Evolutionary conservation across 2,329 filamentous ascomycete species (phyloP), one percentile per base, ranked within the genome.

Genomic region (Teratosphaeria gauchensis): DNA sequence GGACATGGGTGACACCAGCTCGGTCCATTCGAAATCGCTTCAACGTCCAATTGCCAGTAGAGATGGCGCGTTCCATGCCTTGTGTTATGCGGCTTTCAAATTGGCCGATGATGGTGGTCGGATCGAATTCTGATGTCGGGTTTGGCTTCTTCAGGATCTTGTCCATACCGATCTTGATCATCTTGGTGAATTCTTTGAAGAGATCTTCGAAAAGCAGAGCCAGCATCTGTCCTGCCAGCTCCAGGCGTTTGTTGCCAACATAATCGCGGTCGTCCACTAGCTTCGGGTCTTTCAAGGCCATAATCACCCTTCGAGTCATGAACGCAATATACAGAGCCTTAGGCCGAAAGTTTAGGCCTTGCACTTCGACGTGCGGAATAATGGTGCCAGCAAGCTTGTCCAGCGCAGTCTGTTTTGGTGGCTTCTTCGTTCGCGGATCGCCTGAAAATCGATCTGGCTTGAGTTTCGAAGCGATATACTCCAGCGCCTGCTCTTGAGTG

Each of bases 21-120:
- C 92, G 83, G 71, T 97, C 95, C 94, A 99, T 99, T 74, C 92
- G 91, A 78, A 99, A 99, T 72, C 95, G 90, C 75, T 96, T 96
- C 65, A 99, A 82, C 63, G 83, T 96, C 94, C 94, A 99, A 70
- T 99, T 99, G 21, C 94, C 94, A 0, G 94, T 97, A 57, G 95
- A 92, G 60, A 99, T 96, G 7, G 94, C 92, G 61, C 95, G 85
- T 73, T 96, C 95, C 82, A 99, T 90, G 12, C 94, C 94, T 65
- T 88, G 82, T 0, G 92, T 95, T 66, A 99, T 97, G 67, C 87
- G 86, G 65, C 89, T 89, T 57, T 90, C 89, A 65, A 94, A 89
- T 53, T 90, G 88, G 65, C 85, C 87, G 66, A 99, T 88, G 68
- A 95, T 87, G 46, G 88, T 84, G 62, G 88, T 85, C 3, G 92